phyloP scores from a whole-genome alignment of 108 stramenopile species.

The Stephanodiscus triporus region DNA sequence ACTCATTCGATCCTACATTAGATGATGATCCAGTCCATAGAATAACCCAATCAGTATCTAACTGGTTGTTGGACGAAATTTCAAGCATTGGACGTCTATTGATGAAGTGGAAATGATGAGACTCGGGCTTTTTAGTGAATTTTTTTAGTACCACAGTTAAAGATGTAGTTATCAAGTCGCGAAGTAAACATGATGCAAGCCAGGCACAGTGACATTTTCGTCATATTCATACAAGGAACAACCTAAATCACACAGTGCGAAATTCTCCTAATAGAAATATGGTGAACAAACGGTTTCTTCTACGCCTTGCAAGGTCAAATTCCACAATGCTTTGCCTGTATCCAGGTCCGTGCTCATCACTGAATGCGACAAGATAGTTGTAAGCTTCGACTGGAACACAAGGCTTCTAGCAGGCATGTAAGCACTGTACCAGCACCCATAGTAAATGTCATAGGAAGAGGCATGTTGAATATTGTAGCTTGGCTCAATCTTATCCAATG shows the following conservation, averaged over 20 bases:
- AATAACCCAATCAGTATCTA: conserved; percentile 39
- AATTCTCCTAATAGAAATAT: conserved; percentile 23
- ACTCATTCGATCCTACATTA: conserved; percentile 47
- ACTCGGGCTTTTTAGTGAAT: too few species aligned
- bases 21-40: conserved; percentile 38
- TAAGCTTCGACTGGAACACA: conserved; percentile 43
- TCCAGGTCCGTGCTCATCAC: conserved; percentile 44
- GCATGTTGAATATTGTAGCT: conserved; percentile 47
- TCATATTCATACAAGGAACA: background rate
- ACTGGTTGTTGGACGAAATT: conserved; percentile 52
- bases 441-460: conserved; percentile 25
- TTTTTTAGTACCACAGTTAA: too few species aligned
- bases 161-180: too few species aligned
- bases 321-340: conserved; percentile 23
- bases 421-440: conserved; percentile 49
- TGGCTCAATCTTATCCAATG: conserved; percentile 20
- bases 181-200: too few species aligned
- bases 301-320: conserved; percentile 38
- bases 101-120: background rate
- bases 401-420: conserved; percentile 45
- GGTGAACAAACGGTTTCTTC: conserved; percentile 30
- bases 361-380: conserved; percentile 44
- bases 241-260: background rate
- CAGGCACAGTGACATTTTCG: background rate
- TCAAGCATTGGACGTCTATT: conserved; percentile 11